Percentiles rank a stretch among this genome's conserved stretches.
Evolutionary conservation across 2,329 filamentous ascomycete genomes (phyloP).

Genomic region (Phialemoniopsis sp.): DNA sequence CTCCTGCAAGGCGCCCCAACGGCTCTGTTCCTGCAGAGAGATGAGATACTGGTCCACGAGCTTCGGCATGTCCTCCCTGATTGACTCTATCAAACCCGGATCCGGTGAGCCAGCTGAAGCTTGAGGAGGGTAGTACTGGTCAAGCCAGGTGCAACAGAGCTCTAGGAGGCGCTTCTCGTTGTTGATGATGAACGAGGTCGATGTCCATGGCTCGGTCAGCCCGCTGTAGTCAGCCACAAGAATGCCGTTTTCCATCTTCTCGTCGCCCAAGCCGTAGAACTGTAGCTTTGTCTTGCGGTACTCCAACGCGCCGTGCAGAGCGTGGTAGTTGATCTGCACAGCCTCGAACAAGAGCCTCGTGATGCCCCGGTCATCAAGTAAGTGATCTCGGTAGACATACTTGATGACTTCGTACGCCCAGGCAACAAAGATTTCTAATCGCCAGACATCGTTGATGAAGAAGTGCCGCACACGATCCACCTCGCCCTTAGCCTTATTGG

Average conservation of each 20-base stretch:
- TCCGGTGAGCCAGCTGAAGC: slow-evolving; percentile 22
- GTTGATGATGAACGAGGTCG: slow-evolving; percentile 57
- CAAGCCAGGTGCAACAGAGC: slow-evolving; percentile 51
- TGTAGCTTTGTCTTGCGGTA: slow-evolving; percentile 69
- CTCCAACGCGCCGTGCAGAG: slow-evolving; percentile 62
- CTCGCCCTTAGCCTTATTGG: slow-evolving; percentile 62
- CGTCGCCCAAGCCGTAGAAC: slow-evolving; percentile 68
- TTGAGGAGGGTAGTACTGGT: slow-evolving; percentile 32
- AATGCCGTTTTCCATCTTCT: slow-evolving; percentile 62
- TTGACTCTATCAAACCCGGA: slow-evolving; percentile 34
- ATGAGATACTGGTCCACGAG: slow-evolving; percentile 53
- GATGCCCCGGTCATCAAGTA: slow-evolving; percentile 49
- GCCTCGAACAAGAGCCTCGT: slow-evolving; percentile 65
- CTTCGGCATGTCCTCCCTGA: slow-evolving; percentile 42
- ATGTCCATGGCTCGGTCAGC: slow-evolving; percentile 84
- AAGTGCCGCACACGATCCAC: slow-evolving; percentile 79
- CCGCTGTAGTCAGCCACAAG: slow-evolving; percentile 60
- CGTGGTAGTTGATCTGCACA: slow-evolving; percentile 58
- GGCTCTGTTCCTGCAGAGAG: slow-evolving; percentile 47
- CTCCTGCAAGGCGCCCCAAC: slow-evolving; percentile 42
- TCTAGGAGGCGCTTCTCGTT: slow-evolving; percentile 57
- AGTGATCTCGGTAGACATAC: slow-evolving; percentile 60
- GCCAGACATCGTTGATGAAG: slow-evolving; percentile 74
- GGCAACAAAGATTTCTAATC: slow-evolving; percentile 70
- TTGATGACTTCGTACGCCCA: slow-evolving; percentile 78